Evolutionary conservation across 139 green algal species (phyloP).

Genomic region (Auxenochlorella pyrenoidosa): DNA sequence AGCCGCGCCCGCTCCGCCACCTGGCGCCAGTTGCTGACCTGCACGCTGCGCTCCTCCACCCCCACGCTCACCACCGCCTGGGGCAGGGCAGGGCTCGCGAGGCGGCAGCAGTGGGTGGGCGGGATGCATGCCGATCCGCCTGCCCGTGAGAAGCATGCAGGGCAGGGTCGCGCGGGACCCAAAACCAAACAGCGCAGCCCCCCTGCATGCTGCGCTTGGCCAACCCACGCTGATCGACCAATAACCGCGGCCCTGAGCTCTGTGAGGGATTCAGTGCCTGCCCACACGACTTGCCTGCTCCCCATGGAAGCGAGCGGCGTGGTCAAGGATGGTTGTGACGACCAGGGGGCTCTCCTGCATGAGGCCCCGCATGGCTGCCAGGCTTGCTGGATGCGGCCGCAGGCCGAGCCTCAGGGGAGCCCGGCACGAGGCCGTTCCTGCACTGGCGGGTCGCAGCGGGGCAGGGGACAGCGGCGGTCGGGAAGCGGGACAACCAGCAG

Average conservation of each 20-base stretch:
- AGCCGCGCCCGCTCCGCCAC: conserved; percentile 54
- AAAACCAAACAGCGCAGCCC: too few relatives aligned
- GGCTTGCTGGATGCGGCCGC: background rate
- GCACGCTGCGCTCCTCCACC: background rate
- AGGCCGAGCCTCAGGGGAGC: too few relatives aligned
- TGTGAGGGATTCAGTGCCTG: background rate
- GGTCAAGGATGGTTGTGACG: conserved; percentile 61
- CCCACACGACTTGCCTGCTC: conserved; percentile 65
- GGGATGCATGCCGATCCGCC: too few relatives aligned
- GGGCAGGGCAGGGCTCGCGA: background rate
- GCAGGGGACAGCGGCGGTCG: too few relatives aligned
- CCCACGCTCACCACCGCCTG: background rate
- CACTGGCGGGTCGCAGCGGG: too few relatives aligned
- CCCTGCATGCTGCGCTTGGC: too few relatives aligned
- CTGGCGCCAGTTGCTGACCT: conserved; percentile 42
- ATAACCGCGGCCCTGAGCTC: background rate
- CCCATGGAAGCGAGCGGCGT: conserved; percentile 70
- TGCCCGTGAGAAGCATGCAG: too few relatives aligned
- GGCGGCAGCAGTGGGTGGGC: background rate
- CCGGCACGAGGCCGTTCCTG: too few relatives aligned
- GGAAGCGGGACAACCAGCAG: too few relatives aligned
- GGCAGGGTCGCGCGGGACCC: too few relatives aligned
- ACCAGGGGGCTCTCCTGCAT: conserved; percentile 59
- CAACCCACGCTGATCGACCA: background rate
- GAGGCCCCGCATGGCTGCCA: conserved; percentile 33